Base-by-base conservation (phyloP, 176 grass and related monocot species). In the Carex parvula region DNA sequence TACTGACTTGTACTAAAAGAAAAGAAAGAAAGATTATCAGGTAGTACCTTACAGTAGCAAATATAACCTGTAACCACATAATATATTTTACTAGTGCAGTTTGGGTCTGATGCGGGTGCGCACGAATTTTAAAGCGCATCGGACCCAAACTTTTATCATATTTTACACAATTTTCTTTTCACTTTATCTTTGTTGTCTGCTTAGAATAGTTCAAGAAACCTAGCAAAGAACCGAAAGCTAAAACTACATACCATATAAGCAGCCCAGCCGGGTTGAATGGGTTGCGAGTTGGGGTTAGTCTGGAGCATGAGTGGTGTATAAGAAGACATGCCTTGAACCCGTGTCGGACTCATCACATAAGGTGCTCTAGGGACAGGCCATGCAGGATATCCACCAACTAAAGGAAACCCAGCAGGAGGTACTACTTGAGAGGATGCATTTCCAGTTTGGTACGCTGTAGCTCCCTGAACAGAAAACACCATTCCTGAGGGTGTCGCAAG, bases 281-380 rank as follows among this genome's bases (percentile, higher is more conserved):
- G 75, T 48, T 84, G 70, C 5, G 83, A 42, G 26, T 60, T 59
- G 12, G 84, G 64, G 53, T 69, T 77, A 26, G 74, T 50, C 59
- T 79, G 82, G 52, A 81, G 82, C 60, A 85, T 17, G 53, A 85
- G 3, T 41, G 83, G 62, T 54, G 70, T 55, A 46, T 89, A 89
- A 64, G 81, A 32, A 24, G 53, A 54, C 24, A 85, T 62, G 35
- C 83, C 66, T 70, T 81, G 65, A 52, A 82, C 52, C 42, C 24
- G 54, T 24, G 60, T 63, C 24, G 83, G 74, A 81, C 37, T 85
- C 70, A 60, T 24, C 53, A 72, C 60, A 37, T 56, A 88, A 50
- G 82, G 60, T 26, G 39, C 26, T 72, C 83, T 82, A 53, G 87
- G 66, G n/a, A 85, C 68, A 42, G 83, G 52, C 87, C 83, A 89